Base-by-base conservation (phyloP, 202 grass and related monocot species). In the Bolboschoenoplectus hybrid region DNA sequence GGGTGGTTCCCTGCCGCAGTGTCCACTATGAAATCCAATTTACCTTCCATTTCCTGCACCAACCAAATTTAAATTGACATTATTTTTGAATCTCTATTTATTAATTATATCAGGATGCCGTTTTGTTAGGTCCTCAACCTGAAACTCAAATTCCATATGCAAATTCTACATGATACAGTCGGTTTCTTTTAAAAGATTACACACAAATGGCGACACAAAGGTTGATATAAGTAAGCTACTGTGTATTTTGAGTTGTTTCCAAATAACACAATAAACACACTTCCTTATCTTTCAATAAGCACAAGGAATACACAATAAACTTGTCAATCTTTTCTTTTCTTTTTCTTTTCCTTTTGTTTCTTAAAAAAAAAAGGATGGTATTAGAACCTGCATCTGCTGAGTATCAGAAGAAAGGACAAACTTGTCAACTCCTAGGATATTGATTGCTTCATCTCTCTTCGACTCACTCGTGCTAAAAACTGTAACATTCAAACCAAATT, bases 341-440 rank as follows among this genome's bases (percentile, higher is more conserved):
- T n/a, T 7, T 58, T 41, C 3, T 67, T 0, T 67, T 67, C 14
- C 7, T 38, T 74, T 26, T 74, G 7, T 50, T 74, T 74, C 9
- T 67, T 74, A 12, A 9, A 7, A 73, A 50, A 79, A 4, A 52
- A 14, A 19, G 1, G 4, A n/a, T 74, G 45, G 14, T 20, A 79
- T 9, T 41, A 53, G 35, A n/a, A 97, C 95, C 95, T 92, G 81
- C 91, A 97, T 97, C 41, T 93, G 84, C 9, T 87, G 45, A 51
- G 85, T 62, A 82, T 97, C 85, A 60, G 93, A 97, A 70, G 95
- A 97, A 73, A 97, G 34, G 62, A 97, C 90, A 80, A 97, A 97
- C 81, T 90, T 89, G 76, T 97, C 95, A 36, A 85, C 95, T 87
- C 90, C 84, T 72, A 98, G 90, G 10, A 90, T 39, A 26, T 45